phyloP scores from a whole-genome alignment of 2,329 filamentous ascomycete genomes.

The Scorias spongiosa region DNA sequence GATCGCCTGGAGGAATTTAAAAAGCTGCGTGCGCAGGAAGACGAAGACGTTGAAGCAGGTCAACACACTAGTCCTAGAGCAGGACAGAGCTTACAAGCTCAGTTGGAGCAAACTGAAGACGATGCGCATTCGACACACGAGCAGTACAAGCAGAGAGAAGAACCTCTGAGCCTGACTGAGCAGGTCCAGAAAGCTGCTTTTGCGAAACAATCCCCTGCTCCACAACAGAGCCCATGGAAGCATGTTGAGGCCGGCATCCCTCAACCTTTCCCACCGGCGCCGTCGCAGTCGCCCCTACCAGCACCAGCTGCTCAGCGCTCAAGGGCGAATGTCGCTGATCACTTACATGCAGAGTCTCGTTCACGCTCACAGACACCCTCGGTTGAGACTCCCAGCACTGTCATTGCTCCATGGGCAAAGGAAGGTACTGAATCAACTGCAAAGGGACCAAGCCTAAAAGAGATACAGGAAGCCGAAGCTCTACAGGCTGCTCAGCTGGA shows the following conservation, averaged over 20 bases:
- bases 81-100: too few relatives aligned
- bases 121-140: slow-evolving; percentile 3
- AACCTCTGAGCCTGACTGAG: slow-evolving; percentile 59
- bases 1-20: slow-evolving; percentile 76
- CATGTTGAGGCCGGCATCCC: slow-evolving; percentile 53
- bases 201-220: slow-evolving; percentile 41
- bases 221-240: slow-evolving; percentile 39
- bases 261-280: slow-evolving; percentile 61
- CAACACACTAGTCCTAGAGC: slow-evolving; percentile 15
- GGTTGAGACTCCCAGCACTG: slow-evolving; percentile 48
- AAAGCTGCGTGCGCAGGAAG: slow-evolving; percentile 43
- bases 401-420: slow-evolving; percentile 89
- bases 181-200: slow-evolving; percentile 65
- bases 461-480: slow-evolving; percentile 92
- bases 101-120: too few relatives aligned
- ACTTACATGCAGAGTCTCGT: slow-evolving; percentile 45
- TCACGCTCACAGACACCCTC: slow-evolving; percentile 68
- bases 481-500: slow-evolving; percentile 83
- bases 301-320: slow-evolving; percentile 72
- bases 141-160: slow-evolving; percentile 21
- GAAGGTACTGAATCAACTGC: slow-evolving; percentile 50
- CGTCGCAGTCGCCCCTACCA: slow-evolving; percentile 66
- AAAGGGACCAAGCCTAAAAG: slow-evolving; percentile 81
- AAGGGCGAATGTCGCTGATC: slow-evolving; percentile 68
- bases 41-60: slow-evolving; percentile 6